Conservation (phyloP, 176 grass and related monocot species). For the Carex pumila region DNA sequence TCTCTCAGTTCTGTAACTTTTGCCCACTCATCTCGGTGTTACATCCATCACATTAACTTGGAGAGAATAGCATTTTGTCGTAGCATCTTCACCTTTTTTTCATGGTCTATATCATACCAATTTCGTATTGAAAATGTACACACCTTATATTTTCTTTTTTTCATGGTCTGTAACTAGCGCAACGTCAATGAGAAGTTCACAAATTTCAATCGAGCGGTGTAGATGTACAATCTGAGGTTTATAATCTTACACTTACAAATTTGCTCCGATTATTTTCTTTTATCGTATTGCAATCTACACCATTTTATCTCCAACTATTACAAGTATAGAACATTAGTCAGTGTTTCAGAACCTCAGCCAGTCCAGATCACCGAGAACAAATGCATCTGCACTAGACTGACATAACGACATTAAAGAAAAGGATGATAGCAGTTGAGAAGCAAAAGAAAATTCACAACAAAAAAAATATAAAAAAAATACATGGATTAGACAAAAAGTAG, state of each 20-base stretch:
- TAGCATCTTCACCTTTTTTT: neutral
- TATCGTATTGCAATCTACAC: too few species aligned
- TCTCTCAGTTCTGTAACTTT: neutral
- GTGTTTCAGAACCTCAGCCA: neutral
- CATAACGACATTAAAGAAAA: neutral
- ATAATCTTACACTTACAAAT: neutral
- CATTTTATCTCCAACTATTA: too few species aligned
- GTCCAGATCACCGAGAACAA: neutral
- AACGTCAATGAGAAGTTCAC: too few species aligned
- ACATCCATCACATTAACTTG: too few species aligned
- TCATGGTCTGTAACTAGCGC: too few species aligned
- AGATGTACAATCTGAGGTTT: neutral
- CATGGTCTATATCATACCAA: too few species aligned
- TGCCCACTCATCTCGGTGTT: too few species aligned
- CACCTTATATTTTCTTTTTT: too few species aligned
- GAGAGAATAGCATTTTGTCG: neutral
- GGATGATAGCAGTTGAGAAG: neutral
- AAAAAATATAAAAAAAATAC: too few species aligned
- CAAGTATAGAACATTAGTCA: too few species aligned
- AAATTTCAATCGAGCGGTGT: neutral
- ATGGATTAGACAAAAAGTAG: neutral
- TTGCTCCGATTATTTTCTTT: too few species aligned
- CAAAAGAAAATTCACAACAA: neutral
- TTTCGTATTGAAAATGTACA: too few species aligned
- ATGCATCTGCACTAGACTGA: neutral